A percentile compares a stretch with the other conserved stretches of the same genome.
phyloP scores from a whole-genome alignment of 805 yeast species.

The Wickerhamiella kazuoi region DNA sequence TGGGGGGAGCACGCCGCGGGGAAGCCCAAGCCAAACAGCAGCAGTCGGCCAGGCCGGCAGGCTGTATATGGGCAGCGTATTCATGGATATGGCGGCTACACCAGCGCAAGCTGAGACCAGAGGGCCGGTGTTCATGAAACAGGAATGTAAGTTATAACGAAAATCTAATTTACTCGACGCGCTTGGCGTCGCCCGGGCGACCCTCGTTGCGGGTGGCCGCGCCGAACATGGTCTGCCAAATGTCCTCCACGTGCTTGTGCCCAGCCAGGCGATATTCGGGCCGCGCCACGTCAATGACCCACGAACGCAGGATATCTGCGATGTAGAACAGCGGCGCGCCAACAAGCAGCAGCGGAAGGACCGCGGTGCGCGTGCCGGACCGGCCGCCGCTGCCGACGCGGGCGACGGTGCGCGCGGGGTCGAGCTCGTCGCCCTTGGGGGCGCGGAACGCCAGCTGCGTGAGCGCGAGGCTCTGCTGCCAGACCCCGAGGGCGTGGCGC shows the following conservation, averaged over 20 bases:
- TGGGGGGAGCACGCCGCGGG: too few species aligned
- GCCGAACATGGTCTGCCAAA: slow-evolving; percentile 3
- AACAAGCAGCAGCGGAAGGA: slow-evolving; percentile 1
- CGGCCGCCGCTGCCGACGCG: neutral
- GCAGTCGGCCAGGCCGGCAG: too few species aligned
- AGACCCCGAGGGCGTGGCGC: slow-evolving; percentile 1
- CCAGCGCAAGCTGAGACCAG: too few species aligned
- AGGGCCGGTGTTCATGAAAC: too few species aligned
- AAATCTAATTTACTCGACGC: too few species aligned
- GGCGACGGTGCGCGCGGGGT: neutral
- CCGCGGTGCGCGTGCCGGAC: neutral
- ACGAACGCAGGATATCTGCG: slow-evolving; percentile 2
- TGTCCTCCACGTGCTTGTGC: neutral
- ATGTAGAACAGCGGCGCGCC: slow-evolving; percentile 3
- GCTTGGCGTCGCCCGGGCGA: too few species aligned
- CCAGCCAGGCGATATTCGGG: neutral
- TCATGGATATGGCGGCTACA: too few species aligned
- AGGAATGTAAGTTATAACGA: too few species aligned
- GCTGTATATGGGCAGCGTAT: too few species aligned
- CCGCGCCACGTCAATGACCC: neutral
- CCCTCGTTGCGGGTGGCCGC: neutral
- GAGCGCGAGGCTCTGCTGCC: slow-evolving; percentile 1
- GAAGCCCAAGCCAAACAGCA: too few species aligned
- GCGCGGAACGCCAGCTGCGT: neutral
- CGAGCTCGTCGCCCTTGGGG: neutral